Evolutionary conservation across 2,329 filamentous ascomycete genomes (phyloP), one percentile per base, ranked within the genome.

Genomic region (Verticillium longisporum): DNA sequence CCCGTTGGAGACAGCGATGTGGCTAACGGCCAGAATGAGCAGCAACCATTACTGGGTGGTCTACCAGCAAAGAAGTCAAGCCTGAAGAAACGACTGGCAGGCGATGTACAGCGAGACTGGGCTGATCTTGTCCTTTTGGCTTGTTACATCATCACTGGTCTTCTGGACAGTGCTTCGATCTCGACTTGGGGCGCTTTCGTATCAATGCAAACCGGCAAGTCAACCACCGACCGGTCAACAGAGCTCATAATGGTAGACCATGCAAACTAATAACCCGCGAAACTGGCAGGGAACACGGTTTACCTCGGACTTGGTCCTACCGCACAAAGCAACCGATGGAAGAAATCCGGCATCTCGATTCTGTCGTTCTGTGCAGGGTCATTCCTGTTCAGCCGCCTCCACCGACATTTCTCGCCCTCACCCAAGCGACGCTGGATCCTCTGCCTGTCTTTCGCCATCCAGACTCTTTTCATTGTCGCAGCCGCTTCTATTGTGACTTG

Each of bases 151-250:
- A 88, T 92, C 69, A 93, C 90, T 0, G 90, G 90, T 3, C 77
- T 94, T 10, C 80, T 92, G 6, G 90, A 94, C 74, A 91, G 88
- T 73, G 86, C 88, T 2, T 86, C 89, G 2, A 88, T 90, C 56
- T 88, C 87, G 61, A 88, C 89, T 50, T 93, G 89, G 87, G 88
- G 89, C 11, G 88, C 88, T 2, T 94, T 94, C 67, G 89, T 92
- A 50, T 90, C 87, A 68, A 93, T 93, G 90, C 90, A 93, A 70
- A 93, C 90, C 37, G 89, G 89, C 45, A 53, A 53, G 45, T 53
- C 18, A 4, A 9, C 3, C 15, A 53, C n/a, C 45, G 11, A 21
- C 7, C 6, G 45, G 45, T 31, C 26, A 31, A 31, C n/a, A 18
- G 21, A 4, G 21, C 5, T 11, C n/a, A 53, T 14, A 0, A n/a